Conservation (phyloP, 208 protist genomes). For the Histomonas meleagridis region DNA sequence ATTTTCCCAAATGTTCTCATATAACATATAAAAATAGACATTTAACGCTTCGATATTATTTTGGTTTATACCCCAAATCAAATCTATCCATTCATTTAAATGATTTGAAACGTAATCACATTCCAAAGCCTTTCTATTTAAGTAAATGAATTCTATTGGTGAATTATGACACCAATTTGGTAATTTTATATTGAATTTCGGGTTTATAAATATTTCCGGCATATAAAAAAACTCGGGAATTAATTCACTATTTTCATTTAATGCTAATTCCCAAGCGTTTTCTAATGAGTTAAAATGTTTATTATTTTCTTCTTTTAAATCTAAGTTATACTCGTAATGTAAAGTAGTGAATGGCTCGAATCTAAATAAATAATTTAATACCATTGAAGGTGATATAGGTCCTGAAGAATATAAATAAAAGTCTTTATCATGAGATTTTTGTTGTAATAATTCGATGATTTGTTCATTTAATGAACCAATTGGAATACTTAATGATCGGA, state of each 20-base stretch:
- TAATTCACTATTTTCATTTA: conserved; percentile 23
- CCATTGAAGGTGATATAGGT: not conserved
- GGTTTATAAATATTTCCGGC: not conserved
- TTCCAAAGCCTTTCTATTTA: no score
- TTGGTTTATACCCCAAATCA: no score
- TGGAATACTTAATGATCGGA: not conserved
- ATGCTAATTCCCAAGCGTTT: not conserved
- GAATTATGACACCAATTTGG: no score
- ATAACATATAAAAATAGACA: no score
- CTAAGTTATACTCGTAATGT: not conserved
- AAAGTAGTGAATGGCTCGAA: conserved; percentile 18
- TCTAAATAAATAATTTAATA: not conserved
- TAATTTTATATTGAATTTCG: no score
- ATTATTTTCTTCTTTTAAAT: not conserved
- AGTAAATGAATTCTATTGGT: no score
- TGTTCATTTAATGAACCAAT: not conserved
- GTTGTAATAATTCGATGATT: not conserved
- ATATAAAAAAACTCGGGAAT: conserved; percentile 36
- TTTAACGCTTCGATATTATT: no score
- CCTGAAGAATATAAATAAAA: not conserved
- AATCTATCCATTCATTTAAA: no score
- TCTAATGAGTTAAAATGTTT: not conserved
- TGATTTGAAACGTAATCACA: no score
- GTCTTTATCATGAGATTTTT: not conserved
- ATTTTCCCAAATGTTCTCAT: no score